These are phyloP conservation scores for Oleoguttula mirabilis DNA, from an alignment of 495 filamentous ascomycete genomes.

Conservation along the genomic window DNA sequence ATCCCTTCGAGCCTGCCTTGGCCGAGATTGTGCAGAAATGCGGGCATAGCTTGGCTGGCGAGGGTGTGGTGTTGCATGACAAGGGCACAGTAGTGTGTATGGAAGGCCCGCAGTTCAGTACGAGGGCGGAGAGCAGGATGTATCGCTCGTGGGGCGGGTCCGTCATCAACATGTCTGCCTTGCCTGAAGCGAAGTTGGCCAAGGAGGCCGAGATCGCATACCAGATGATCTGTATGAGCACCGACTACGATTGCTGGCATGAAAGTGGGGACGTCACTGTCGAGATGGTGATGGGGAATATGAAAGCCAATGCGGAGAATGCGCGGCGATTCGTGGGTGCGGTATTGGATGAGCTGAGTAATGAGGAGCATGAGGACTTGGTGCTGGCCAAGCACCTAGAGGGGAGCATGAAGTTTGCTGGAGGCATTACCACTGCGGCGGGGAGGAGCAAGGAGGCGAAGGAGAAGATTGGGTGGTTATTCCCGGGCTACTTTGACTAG, in stretches of 20 bases:
- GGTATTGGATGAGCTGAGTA: conserved; percentile 71
- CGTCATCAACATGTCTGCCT: conserved; percentile 93
- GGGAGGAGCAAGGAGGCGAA: conserved; percentile 32
- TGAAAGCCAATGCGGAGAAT: conserved; percentile 82
- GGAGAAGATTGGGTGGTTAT: conserved; percentile 58
- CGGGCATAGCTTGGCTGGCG: conserved; percentile 63
- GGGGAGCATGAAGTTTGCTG: conserved; percentile 47
- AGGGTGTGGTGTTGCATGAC: conserved; percentile 65
- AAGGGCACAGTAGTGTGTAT: conserved; percentile 80
- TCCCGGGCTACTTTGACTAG: conserved; percentile 47
- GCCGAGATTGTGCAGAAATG: conserved; percentile 58
- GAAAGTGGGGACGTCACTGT: conserved; percentile 61
- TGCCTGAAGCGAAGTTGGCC: conserved; percentile 95
- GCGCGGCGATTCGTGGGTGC: conserved; percentile 74
- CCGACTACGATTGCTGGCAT: conserved; percentile 98
- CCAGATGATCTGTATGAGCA: conserved; percentile 98
- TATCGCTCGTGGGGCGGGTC: conserved; percentile 86
- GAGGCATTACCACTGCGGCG: conserved; percentile 28
- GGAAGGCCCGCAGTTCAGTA: conserved; percentile 94
- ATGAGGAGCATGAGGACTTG: conserved; percentile 61
- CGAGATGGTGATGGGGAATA: conserved; percentile 93
- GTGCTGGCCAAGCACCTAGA: conserved; percentile 67
- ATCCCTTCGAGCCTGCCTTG: conserved; percentile 78
- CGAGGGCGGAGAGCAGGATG: conserved; percentile 87
- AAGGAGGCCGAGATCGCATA: conserved; percentile 93